phyloP scores from a whole-genome alignment of 2,329 filamentous ascomycete species.

The Epichloe amarillans region DNA sequence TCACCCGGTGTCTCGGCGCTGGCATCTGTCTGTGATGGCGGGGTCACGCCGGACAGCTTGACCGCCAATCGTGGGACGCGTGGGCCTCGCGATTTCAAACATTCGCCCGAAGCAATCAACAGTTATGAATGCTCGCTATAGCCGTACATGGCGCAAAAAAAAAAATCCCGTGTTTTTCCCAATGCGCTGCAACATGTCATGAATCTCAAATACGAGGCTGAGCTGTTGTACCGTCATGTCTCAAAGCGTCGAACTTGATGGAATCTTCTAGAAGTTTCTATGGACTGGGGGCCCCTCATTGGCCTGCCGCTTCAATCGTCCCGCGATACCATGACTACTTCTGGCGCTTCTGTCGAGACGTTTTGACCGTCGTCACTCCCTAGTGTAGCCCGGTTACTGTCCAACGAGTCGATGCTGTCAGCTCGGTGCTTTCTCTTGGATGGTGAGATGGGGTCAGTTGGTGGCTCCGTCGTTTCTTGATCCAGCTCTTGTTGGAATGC shows the following conservation, averaged over 20 bases:
- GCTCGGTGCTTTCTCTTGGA: conserved; percentile 33
- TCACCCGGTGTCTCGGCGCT: too few species aligned
- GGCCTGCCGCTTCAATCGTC: conserved; percentile 3
- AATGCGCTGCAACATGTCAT: neutral
- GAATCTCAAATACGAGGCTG: neutral
- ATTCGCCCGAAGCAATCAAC: too few species aligned
- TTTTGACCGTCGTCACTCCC: conserved; percentile 24
- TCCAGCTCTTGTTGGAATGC: conserved; percentile 36
- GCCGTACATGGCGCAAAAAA: too few species aligned
- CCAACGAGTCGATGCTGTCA: conserved; percentile 33
- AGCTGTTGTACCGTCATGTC: neutral
- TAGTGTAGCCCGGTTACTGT: conserved; percentile 30
- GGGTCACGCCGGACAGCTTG: too few species aligned
- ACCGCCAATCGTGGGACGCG: too few species aligned
- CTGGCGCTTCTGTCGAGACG: conserved; percentile 2
- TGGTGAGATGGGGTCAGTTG: conserved; percentile 29
- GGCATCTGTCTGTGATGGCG: too few species aligned
- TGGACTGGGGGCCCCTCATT: neutral
- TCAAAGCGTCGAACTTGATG: neutral
- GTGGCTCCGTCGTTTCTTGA: conserved; percentile 17
- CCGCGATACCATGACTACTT: conserved; percentile 1
- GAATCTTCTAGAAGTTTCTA: conserved; percentile 23
- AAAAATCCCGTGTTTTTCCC: too few species aligned
- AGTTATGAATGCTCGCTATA: too few species aligned
- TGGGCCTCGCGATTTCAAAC: too few species aligned